Evolutionary conservation across 1,139 yeast genomes (phyloP).

Genomic region (Candida sojae): DNA sequence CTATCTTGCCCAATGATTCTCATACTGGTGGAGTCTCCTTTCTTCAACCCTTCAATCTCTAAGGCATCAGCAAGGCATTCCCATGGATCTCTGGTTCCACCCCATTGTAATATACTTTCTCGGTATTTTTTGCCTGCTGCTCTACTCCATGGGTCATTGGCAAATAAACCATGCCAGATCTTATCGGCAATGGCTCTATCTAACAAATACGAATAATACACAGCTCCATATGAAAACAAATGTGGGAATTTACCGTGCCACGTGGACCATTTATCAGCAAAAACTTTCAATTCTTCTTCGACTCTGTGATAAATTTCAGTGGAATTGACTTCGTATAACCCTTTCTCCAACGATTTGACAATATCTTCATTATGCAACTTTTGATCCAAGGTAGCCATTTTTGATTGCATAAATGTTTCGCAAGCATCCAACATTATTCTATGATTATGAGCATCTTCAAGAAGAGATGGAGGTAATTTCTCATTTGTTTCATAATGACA

Average conservation of each 20-base stretch:
- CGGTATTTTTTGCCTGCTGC: conserved; percentile 76
- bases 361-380: conserved; percentile 56
- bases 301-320: conserved; percentile 64
- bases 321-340: conserved; percentile 42
- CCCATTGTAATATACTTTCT: conserved; percentile 79
- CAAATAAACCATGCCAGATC: conserved; percentile 77
- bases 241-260: conserved; percentile 98
- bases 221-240: conserved; percentile 89
- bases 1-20: conserved; percentile 47
- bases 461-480: conserved; percentile 52
- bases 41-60: conserved; percentile 56
- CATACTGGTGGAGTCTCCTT: conserved; percentile 79
- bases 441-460: conserved; percentile 54
- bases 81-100: conserved; percentile 94
- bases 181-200: conserved; percentile 92
- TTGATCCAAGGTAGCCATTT: conserved; percentile 90
- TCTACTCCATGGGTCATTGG: conserved; percentile 66
- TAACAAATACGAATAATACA: conserved; percentile 86
- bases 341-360: conserved; percentile 29
- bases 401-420: conserved; percentile 84
- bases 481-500: conserved; percentile 71
- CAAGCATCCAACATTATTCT: conserved; percentile 60
- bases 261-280: conserved; percentile 65
- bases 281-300: conserved; percentile 56
- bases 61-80: conserved; percentile 77